Base-by-base conservation (phyloP, 1,139 yeast genomes). In the Taphrina flavorubra region DNA sequence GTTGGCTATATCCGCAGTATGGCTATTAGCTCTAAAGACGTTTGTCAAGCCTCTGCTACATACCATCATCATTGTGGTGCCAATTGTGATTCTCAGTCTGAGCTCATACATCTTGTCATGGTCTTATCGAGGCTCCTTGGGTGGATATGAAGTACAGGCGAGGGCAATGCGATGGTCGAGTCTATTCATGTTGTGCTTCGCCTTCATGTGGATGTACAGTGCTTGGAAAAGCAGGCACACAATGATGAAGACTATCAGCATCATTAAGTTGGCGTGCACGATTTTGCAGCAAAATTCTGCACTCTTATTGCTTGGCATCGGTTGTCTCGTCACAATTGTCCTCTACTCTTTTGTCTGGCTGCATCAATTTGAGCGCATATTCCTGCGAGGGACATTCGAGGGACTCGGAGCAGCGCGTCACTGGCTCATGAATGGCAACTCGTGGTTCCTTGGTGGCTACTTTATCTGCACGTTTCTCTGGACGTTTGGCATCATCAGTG, bases 401-500 rank as follows among this genome's bases (percentile, higher is more conserved):
- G 74, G 73, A 44, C 72, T 76, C 47, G 74, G 76, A 13, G 72
- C 75, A 18, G 61, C 51, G 13, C 56, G 61, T 13, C 49, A 34
- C 25, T 77, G 79, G 79, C 73, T 77, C n/a, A 71, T 77, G 58
- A 77, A 75, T 57, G 73, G 77, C 37, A 74, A 74, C 49, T 74
- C 79, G 2, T 78, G 80, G 76, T 66, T 74, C 4, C 74, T 80
- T 0, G 82, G 79, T 0, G 76, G 75, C 6, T 77, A 78, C 71
- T 79, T 79, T 72, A 72, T 78, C 2, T 71, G 80, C 39, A 76
- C 79, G 77, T 80, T 78, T 70, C 71, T 81, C 46, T 81, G 83
- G 83, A 78, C 83, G 0, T 79, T 81, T 79, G 80, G 80, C 0
- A 78, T 81, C 20, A 70, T 81, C 13, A 74, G 79, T 58, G 81